phyloP scores from a whole-genome alignment of 2,329 filamentous ascomycete species.

The Aspergillus oerlinghausenensis region DNA sequence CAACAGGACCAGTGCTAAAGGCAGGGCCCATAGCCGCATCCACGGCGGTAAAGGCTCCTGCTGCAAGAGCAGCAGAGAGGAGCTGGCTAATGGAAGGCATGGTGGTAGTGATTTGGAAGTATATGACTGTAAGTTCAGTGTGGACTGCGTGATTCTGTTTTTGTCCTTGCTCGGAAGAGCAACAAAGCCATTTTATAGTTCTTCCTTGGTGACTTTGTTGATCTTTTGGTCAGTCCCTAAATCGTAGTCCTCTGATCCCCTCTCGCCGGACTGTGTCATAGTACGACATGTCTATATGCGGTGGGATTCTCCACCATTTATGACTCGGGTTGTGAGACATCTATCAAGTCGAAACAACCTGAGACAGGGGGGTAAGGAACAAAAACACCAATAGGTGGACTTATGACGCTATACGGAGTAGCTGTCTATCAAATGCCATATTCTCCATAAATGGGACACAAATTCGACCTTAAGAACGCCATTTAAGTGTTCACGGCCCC shows the following conservation, averaged over 20 bases:
- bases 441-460: neutral
- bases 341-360: neutral
- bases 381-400: neutral
- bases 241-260: neutral
- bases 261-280: neutral
- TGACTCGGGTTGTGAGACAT: neutral
- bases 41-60: constrained; percentile 10
- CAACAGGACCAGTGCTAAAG: constrained; percentile 44
- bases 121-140: neutral
- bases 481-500: neutral
- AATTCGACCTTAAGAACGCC: neutral
- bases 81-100: constrained; percentile 14
- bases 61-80: constrained; percentile 13
- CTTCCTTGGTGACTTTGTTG: neutral
- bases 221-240: neutral
- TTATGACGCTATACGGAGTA: neutral
- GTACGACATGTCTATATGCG: neutral
- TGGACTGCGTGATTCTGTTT: neutral
- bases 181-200: neutral
- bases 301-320: neutral
- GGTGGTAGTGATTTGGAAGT: neutral
- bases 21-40: constrained; percentile 29
- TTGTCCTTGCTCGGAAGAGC: neutral
- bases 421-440: neutral
- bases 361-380: neutral